A percentile compares a stretch with the other conserved stretches of the same genome.
phyloP scores from a whole-genome alignment of 2,329 filamentous ascomycete genomes.

The Salinomyces thailandicus region DNA sequence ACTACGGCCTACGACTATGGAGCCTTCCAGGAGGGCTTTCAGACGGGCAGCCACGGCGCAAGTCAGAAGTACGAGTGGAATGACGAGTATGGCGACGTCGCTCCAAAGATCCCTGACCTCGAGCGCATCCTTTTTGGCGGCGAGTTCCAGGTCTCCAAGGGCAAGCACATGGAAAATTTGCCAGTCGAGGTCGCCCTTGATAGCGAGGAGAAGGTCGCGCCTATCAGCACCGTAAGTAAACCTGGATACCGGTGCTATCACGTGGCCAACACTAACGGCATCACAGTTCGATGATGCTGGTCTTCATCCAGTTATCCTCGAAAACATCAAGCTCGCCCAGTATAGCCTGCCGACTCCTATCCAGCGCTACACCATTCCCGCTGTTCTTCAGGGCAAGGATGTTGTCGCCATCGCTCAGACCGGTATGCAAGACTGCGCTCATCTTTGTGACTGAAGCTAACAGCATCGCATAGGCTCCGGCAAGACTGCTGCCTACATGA shows the following conservation, averaged over 20 bases:
- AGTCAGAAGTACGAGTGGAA: constrained; percentile 71
- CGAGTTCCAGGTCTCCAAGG: constrained; percentile 44
- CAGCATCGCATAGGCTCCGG: constrained; percentile 64
- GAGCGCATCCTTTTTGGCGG: constrained; percentile 64
- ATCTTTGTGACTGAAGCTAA: constrained; percentile 3
- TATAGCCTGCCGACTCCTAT: constrained; percentile 74
- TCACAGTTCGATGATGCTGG: constrained; percentile 62
- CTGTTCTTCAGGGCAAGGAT: constrained; percentile 66
- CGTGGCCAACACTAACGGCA: too few relatives aligned
- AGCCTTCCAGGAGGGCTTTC: constrained; percentile 11
- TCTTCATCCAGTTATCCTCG: constrained; percentile 70
- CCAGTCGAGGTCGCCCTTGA: constrained; percentile 43
- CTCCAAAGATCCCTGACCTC: constrained; percentile 57
- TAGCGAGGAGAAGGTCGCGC: constrained; percentile 36
- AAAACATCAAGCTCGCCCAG: constrained; percentile 63
- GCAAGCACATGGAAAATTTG: constrained; percentile 53
- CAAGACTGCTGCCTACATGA: constrained; percentile 86
- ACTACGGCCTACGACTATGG: constrained; percentile 20
- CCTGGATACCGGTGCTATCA: background rate
- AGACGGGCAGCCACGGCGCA: constrained; percentile 37
- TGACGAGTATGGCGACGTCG: constrained; percentile 78
- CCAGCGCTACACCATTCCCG: constrained; percentile 73
- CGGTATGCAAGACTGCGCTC: constrained; percentile 45
- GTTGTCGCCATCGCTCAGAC: constrained; percentile 87
- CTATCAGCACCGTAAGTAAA: constrained; percentile 40